phyloP scores from a whole-genome alignment of 768 basidiomycete genomes.

The Kwoniella sp. region DNA sequence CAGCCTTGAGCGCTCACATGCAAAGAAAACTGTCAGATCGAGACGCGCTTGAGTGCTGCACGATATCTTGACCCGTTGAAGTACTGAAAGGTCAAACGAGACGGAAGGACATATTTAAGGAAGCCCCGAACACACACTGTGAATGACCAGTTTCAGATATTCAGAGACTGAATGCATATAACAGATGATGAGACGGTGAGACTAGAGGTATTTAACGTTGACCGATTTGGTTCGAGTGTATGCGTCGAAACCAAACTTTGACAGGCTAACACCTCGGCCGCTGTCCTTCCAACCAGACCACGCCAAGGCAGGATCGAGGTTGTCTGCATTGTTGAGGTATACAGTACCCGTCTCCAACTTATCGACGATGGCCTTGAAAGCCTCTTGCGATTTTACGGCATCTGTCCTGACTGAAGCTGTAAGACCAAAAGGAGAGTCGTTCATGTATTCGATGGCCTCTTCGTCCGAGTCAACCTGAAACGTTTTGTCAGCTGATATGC shows the following conservation, averaged over 20 bases:
- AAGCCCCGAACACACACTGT: too few species aligned
- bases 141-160: too few species aligned
- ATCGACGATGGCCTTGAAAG: slow-evolving; percentile 68
- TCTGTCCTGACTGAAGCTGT: slow-evolving; percentile 95
- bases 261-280: slow-evolving; percentile 83
- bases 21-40: too few species aligned
- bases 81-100: too few species aligned
- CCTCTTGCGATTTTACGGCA: slow-evolving; percentile 64
- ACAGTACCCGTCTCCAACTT: slow-evolving; percentile 83
- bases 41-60: too few species aligned
- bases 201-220: slow-evolving; percentile 35
- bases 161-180: too few species aligned
- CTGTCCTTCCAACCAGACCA: slow-evolving; percentile 94
- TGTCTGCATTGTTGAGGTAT: slow-evolving; percentile 83
- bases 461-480: slow-evolving; percentile 66
- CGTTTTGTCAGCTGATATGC: neutral
- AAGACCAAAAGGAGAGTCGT: slow-evolving; percentile 88
- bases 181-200: too few species aligned
- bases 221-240: slow-evolving; percentile 42
- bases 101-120: too few species aligned
- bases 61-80: too few species aligned
- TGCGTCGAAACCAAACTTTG: slow-evolving; percentile 65
- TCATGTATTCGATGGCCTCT: slow-evolving; percentile 85
- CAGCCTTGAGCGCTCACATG: too few species aligned
- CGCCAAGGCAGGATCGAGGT: slow-evolving; percentile 81